A percentile compares a stretch with the other conserved stretches of the same genome.
Evolutionary conservation across 164 flowering plant genomes (phyloP).

Genomic region (Chimonanthus salicifolius): DNA sequence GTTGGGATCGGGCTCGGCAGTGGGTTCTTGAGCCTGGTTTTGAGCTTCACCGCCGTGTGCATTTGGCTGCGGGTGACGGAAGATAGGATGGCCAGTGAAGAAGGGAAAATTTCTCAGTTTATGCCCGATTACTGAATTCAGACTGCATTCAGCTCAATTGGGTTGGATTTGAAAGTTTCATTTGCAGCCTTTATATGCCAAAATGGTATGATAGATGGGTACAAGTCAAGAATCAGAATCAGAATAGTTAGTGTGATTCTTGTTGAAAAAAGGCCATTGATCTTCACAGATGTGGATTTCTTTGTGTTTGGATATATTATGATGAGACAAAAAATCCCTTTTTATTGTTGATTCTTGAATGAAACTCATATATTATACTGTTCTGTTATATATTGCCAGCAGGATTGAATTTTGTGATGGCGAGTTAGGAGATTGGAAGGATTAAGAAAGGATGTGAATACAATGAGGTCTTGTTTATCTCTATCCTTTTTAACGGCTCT

Average conservation of each 20-base stretch:
- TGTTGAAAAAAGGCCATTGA: too few relatives aligned
- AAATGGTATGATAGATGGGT: too few relatives aligned
- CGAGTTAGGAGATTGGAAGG: background rate
- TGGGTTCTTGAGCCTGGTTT: conserved; percentile 70
- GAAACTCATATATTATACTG: too few relatives aligned
- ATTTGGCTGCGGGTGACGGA: conserved; percentile 85
- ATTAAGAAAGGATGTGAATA: background rate
- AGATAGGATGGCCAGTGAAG: conserved; percentile 47
- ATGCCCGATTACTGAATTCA: conserved; percentile 72
- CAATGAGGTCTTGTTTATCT: background rate
- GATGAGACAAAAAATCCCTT: too few relatives aligned
- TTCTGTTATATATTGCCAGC: background rate
- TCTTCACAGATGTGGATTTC: too few relatives aligned
- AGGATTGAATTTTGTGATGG: background rate
- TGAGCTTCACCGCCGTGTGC: conserved; percentile 87
- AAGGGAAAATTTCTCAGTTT: conserved; percentile 63
- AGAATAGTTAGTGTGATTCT: too few relatives aligned
- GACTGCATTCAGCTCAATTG: too few relatives aligned
- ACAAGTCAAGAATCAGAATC: too few relatives aligned
- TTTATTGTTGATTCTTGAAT: too few relatives aligned
- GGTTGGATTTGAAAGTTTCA: too few relatives aligned
- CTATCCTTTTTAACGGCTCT: background rate
- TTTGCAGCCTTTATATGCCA: too few relatives aligned
- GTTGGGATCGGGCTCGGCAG: conserved; percentile 94
- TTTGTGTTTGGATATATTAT: too few relatives aligned